Percentiles rank a stretch among this genome's conserved stretches.
Conservation (phyloP, 768 basidiomycete genomes). For the Boletus bicolor region DNA sequence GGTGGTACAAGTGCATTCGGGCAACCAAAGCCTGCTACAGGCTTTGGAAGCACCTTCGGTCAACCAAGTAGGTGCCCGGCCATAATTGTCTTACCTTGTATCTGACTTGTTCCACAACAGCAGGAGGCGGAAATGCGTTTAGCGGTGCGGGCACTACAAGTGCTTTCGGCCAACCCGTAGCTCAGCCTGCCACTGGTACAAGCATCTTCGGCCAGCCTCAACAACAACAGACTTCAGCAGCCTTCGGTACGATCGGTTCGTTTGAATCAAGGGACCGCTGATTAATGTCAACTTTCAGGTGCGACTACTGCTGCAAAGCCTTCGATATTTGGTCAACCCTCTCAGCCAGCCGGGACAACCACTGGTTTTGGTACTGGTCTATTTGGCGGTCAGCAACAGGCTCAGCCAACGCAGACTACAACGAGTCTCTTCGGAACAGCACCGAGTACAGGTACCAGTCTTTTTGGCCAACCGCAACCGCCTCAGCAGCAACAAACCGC, state of each 20-base stretch:
- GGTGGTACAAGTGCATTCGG: slow-evolving; percentile 32
- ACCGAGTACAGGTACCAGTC: slow-evolving; percentile 21
- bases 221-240: slow-evolving; percentile 32
- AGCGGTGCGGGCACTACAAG: slow-evolving; percentile 18
- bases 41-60: slow-evolving; percentile 27
- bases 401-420: slow-evolving; percentile 24
- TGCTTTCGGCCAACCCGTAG: slow-evolving; percentile 29
- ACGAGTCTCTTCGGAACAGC: slow-evolving; percentile 31
- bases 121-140: slow-evolving; percentile 23
- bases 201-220: slow-evolving; percentile 38
- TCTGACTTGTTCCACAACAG: slow-evolving; percentile 9
- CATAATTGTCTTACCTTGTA: not conserved
- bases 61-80: slow-evolving; percentile 20
- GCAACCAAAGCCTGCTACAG: slow-evolving; percentile 32
- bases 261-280: not conserved
- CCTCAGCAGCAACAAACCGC: slow-evolving; percentile 36
- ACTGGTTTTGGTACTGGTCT: slow-evolving; percentile 36
- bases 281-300: slow-evolving; percentile 23
- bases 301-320: slow-evolving; percentile 39
- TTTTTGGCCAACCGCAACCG: slow-evolving; percentile 34
- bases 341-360: slow-evolving; percentile 37
- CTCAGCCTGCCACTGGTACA: slow-evolving; percentile 21
- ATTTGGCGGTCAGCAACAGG: slow-evolving; percentile 27
- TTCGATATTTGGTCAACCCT: slow-evolving; percentile 47
- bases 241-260: slow-evolving; percentile 43